Evolutionary conservation across 2,329 filamentous ascomycete genomes (phyloP).

Genomic region (Hypoxylon sp.): DNA sequence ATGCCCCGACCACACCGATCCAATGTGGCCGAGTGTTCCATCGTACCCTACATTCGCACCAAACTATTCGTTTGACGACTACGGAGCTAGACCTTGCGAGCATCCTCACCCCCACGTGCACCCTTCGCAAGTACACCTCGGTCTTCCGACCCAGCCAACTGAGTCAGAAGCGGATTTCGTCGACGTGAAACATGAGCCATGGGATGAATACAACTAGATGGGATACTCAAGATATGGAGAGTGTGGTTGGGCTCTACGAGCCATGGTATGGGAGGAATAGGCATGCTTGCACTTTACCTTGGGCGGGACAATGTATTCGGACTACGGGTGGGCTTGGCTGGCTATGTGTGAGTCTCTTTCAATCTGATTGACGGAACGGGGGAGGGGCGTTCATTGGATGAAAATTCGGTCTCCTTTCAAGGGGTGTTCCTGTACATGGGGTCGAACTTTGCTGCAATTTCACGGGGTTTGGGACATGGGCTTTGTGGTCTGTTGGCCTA

Average conservation of each 20-base stretch:
- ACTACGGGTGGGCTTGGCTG: conserved; percentile 8
- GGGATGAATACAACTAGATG: conserved; percentile 67
- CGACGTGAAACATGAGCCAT: conserved; percentile 57
- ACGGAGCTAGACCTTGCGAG: conserved; percentile 52
- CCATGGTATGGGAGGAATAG: conserved; percentile 6
- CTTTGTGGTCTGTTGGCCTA: conserved; percentile 1
- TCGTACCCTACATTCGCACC: conserved; percentile 60
- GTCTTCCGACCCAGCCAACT: conserved; percentile 48
- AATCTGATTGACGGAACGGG: conserved; percentile 7
- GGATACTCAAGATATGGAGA: conserved; percentile 39
- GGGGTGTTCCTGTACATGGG: conserved; percentile 2
- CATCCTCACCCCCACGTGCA: conserved; percentile 54
- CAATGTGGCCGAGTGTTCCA: conserved; percentile 53
- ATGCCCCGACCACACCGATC: conserved; percentile 51
- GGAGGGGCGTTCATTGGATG: conserved; percentile 24
- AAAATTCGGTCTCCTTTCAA: conserved; percentile 5
- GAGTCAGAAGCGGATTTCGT: conserved; percentile 50
- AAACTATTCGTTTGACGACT: conserved; percentile 59
- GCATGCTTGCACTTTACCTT: neutral
- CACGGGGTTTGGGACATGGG: conserved; percentile 8
- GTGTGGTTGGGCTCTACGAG: conserved; percentile 6
- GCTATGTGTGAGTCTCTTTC: conserved; percentile 18
- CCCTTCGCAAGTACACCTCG: conserved; percentile 47
- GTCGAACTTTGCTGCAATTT: conserved; percentile 20
- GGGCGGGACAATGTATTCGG: conserved; percentile 2